phyloP scores from a whole-genome alignment of 2,329 filamentous ascomycete species.

The Paraphoma sp. region DNA sequence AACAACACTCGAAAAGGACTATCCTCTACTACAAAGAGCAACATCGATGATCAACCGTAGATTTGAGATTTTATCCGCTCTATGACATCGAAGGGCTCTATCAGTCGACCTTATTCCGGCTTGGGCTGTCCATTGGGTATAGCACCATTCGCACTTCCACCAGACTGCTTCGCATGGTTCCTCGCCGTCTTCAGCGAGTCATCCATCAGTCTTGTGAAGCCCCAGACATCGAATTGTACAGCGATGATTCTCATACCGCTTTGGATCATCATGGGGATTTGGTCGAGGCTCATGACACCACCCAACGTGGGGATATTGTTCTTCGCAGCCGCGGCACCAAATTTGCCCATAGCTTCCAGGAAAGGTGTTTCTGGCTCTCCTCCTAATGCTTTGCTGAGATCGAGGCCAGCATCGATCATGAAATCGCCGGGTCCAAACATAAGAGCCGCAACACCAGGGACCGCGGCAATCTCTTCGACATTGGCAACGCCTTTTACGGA shows the following conservation, averaged over 20 bases:
- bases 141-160: constrained; percentile 9
- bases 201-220: constrained; percentile 21
- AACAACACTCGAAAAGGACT: too few species aligned
- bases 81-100: background rate
- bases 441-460: constrained; percentile 28
- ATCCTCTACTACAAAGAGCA: too few species aligned
- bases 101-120: background rate
- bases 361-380: constrained; percentile 26
- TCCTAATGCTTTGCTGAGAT: constrained; percentile 14
- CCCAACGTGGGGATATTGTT: constrained; percentile 30
- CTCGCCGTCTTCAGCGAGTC: constrained; percentile 21
- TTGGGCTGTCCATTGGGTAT: constrained; percentile 8
- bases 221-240: constrained; percentile 37
- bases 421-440: constrained; percentile 37
- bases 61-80: background rate
- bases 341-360: constrained; percentile 24
- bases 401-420: constrained; percentile 33
- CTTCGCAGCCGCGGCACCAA: constrained; percentile 27
- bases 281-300: constrained; percentile 23
- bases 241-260: constrained; percentile 24
- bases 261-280: constrained; percentile 30
- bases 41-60: too few species aligned
- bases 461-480: constrained; percentile 33
- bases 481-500: constrained; percentile 33
- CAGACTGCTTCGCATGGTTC: constrained; percentile 24